phyloP scores from a whole-genome alignment of 2,329 filamentous ascomycete genomes.

The Penicillium sp. region DNA sequence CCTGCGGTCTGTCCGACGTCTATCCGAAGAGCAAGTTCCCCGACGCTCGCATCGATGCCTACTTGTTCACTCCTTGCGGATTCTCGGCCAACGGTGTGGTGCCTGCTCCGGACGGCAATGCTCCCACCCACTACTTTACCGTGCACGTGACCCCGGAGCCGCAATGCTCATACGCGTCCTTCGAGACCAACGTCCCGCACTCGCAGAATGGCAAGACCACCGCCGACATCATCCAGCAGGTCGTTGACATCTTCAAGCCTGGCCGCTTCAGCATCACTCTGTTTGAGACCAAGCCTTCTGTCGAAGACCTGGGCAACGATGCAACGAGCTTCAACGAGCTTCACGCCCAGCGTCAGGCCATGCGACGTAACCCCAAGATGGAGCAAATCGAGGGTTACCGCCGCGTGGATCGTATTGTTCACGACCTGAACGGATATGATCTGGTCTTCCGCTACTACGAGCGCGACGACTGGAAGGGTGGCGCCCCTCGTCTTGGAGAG shows the following conservation, averaged over 20 bases:
- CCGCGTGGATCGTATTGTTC: slow-evolving; percentile 87
- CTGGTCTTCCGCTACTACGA: slow-evolving; percentile 96
- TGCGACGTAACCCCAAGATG: slow-evolving; percentile 50
- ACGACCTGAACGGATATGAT: slow-evolving; percentile 96
- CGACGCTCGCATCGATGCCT: slow-evolving; percentile 88
- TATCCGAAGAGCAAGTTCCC: slow-evolving; percentile 84
- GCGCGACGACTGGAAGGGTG: slow-evolving; percentile 71
- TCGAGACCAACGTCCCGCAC: slow-evolving; percentile 95
- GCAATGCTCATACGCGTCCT: slow-evolving; percentile 93
- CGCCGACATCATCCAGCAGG: slow-evolving; percentile 83
- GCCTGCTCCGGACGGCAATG: slow-evolving; percentile 60
- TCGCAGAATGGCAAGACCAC: slow-evolving; percentile 83
- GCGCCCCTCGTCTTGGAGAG: slow-evolving; percentile 58
- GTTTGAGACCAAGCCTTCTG: slow-evolving; percentile 74
- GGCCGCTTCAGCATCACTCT: slow-evolving; percentile 96
- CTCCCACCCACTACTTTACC: slow-evolving; percentile 84
- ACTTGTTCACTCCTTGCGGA: slow-evolving; percentile 92
- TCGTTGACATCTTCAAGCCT: slow-evolving; percentile 92
- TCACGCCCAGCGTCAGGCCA: slow-evolving; percentile 39
- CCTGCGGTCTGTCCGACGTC: slow-evolving; percentile 80
- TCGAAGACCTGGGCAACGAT: slow-evolving; percentile 32
- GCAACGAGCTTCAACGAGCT: slow-evolving; percentile 28
- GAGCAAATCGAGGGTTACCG: slow-evolving; percentile 81
- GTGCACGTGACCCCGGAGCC: slow-evolving; percentile 97
- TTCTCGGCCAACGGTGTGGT: slow-evolving; percentile 97